phyloP scores from a whole-genome alignment of 2,329 filamentous ascomycete species.

The Colletotrichum paranaense region DNA sequence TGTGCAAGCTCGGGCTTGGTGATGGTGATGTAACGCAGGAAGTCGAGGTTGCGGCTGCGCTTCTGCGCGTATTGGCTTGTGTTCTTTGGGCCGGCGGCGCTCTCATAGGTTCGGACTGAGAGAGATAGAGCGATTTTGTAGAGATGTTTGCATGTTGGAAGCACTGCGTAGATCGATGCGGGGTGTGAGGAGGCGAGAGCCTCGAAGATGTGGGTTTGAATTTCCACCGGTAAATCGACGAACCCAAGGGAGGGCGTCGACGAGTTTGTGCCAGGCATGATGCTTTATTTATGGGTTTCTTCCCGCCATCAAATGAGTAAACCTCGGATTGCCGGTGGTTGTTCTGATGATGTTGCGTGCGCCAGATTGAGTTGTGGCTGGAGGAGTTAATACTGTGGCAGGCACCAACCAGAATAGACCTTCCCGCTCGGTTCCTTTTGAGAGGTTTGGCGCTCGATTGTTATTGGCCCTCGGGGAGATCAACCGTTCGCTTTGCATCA shows the following conservation, averaged over 20 bases:
- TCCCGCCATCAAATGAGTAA: not conserved
- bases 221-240: not conserved
- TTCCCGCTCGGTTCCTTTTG: not conserved
- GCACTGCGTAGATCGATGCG: not conserved
- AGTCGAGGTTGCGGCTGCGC: slow-evolving; percentile 10
- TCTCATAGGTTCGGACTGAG: slow-evolving; percentile 5
- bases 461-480: not conserved
- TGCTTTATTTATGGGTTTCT: not conserved
- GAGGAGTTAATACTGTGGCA: not conserved
- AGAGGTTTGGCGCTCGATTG: not conserved
- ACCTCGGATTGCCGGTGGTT: not conserved
- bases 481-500: not conserved
- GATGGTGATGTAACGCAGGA: slow-evolving; percentile 9
- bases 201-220: not conserved
- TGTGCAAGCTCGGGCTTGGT: not conserved
- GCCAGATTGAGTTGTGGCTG: not conserved
- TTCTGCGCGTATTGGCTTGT: not conserved
- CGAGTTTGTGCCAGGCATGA: not conserved
- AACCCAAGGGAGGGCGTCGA: not conserved
- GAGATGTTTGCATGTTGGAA: slow-evolving; percentile 3
- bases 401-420: not conserved
- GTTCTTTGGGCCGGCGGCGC: not conserved
- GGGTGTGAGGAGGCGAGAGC: not conserved
- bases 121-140: not conserved
- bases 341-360: not conserved